phyloP scores from a whole-genome alignment of 129 eudicot species.

The Helichrysum umbraculigerum region DNA sequence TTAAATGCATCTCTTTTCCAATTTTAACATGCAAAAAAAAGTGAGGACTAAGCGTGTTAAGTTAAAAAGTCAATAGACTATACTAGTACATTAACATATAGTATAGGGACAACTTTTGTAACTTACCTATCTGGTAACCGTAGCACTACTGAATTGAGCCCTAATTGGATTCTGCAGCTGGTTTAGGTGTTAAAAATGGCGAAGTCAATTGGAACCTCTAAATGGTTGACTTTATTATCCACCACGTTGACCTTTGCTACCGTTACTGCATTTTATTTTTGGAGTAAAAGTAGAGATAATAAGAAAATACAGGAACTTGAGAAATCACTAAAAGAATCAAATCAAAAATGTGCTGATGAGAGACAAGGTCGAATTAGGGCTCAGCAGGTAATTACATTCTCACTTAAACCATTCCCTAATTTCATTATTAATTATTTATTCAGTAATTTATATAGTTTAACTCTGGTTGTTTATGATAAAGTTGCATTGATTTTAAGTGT shows the following conservation, averaged over 20 bases:
- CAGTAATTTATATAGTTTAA: too few relatives aligned
- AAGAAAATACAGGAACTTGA: slow-evolving; percentile 46
- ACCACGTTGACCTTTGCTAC: slow-evolving; percentile 53
- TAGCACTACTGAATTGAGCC: not conserved
- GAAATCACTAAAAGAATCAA: slow-evolving; percentile 51
- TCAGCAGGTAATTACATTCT: slow-evolving; percentile 58
- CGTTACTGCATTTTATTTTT: slow-evolving; percentile 42
- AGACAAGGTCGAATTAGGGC: slow-evolving; percentile 96
- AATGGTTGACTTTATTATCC: slow-evolving; percentile 55
- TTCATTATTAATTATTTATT: too few relatives aligned
- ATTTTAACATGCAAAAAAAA: too few relatives aligned
- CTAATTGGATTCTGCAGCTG: slow-evolving; percentile 5
- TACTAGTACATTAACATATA: not conserved
- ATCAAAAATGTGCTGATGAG: slow-evolving; percentile 71
- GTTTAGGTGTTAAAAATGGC: slow-evolving; percentile 30
- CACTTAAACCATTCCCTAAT: not conserved
- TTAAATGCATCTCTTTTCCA: too few relatives aligned
- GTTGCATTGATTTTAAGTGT: not conserved
- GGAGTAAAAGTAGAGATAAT: slow-evolving; percentile 47
- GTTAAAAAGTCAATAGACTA: not conserved
- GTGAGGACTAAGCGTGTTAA: too few relatives aligned
- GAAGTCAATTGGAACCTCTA: slow-evolving; percentile 32
- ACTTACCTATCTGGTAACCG: not conserved
- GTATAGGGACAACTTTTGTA: slow-evolving; percentile 12
- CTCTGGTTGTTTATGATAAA: not conserved